phyloP scores from a whole-genome alignment of 1,139 yeast species.

The Geotrichum histeridarum region DNA sequence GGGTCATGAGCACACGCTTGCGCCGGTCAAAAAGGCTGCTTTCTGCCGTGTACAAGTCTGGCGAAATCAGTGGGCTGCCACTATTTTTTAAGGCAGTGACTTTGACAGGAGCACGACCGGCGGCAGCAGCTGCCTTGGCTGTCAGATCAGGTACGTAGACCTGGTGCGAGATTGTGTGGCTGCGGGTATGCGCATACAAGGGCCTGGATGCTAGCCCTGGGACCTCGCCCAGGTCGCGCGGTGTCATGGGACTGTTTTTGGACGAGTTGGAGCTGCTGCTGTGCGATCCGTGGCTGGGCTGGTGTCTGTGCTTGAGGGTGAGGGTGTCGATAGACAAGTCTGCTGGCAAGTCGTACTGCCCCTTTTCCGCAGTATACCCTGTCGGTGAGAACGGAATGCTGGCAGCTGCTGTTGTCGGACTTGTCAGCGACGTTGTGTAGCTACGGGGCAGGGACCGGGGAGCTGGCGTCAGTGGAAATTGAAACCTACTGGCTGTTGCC shows the following conservation, averaged over 20 bases:
- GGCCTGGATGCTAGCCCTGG: background rate
- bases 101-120: background rate
- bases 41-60: no score
- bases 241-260: background rate
- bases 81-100: no score
- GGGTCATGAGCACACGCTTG: no score
- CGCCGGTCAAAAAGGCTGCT: no score
- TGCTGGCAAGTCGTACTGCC: background rate
- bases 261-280: no score
- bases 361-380: background rate
- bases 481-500: background rate
- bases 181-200: background rate
- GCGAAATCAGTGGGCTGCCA: background rate
- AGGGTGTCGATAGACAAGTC: background rate
- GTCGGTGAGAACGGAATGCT: background rate
- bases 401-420: no score
- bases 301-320: no score
- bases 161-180: slow-evolving; percentile 6
- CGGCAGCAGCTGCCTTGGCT: background rate
- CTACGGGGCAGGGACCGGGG: no score
- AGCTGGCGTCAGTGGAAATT: background rate
- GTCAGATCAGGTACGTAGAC: background rate
- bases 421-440: no score
- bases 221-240: background rate
- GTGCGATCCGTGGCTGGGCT: no score